These are phyloP conservation scores for Tetragonia tetragonoides DNA, from an alignment of 148 eudicot species.

Conservation along the genomic window DNA sequence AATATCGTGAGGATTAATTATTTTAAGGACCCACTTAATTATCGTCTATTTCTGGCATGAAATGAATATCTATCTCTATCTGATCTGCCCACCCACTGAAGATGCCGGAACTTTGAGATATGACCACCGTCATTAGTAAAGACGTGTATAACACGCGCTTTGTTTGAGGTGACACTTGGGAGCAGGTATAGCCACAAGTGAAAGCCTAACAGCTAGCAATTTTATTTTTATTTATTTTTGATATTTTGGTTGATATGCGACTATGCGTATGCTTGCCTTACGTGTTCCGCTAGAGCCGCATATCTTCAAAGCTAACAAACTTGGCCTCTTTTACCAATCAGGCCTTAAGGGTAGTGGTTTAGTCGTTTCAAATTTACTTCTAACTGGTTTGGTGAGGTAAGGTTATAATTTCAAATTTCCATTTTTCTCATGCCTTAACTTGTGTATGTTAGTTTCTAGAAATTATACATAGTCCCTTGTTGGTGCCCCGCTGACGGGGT, in stretches of 20 bases:
- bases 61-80: background rate
- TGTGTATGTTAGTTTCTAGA: too few species aligned
- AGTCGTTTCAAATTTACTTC: too few species aligned
- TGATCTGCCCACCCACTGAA: background rate
- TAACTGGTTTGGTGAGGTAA: too few species aligned
- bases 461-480: too few species aligned
- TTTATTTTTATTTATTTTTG: background rate
- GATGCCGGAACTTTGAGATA: background rate
- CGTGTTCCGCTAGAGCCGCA: constrained; percentile 21
- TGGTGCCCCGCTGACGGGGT: too few species aligned
- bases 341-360: too few species aligned
- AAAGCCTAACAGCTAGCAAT: constrained; percentile 6
- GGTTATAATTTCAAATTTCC: too few species aligned
- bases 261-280: constrained; percentile 6
- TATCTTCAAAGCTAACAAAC: constrained; percentile 11
- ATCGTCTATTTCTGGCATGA: background rate
- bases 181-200: constrained; percentile 8
- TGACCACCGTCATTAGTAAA: background rate
- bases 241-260: background rate
- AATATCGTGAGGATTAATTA: background rate
- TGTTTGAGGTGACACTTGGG: constrained; percentile 9
- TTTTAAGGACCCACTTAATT: background rate
- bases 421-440: too few species aligned
- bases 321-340: too few species aligned
- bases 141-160: background rate